These are phyloP conservation scores for Lichenothelia convexa DNA, from an alignment of 495 filamentous ascomycete species.

Conservation along the genomic window DNA sequence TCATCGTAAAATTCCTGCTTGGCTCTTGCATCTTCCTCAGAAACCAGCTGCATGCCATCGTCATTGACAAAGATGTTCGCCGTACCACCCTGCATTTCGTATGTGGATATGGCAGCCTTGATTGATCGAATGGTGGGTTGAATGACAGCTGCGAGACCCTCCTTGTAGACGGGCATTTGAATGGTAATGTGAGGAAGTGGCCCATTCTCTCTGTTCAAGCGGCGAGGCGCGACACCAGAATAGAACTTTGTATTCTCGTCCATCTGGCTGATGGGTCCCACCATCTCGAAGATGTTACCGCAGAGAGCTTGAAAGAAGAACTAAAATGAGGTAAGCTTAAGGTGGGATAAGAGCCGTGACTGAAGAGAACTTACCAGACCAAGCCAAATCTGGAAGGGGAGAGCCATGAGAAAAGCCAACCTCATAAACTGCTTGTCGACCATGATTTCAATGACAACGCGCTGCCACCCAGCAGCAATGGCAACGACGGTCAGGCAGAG, in stretches of 20 bases:
- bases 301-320: slow-evolving; percentile 46
- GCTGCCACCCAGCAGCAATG: slow-evolving; percentile 36
- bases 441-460: slow-evolving; percentile 32
- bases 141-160: slow-evolving; percentile 44
- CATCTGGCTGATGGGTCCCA: slow-evolving; percentile 41
- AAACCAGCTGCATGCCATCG: slow-evolving; percentile 27
- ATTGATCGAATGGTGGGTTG: slow-evolving; percentile 41
- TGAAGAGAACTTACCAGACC: slow-evolving; percentile 28
- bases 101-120: slow-evolving; percentile 46
- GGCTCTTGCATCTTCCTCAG: slow-evolving; percentile 33
- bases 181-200: slow-evolving; percentile 50
- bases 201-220: slow-evolving; percentile 25
- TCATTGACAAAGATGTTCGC: slow-evolving; percentile 33
- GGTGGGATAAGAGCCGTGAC: neutral
- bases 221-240: slow-evolving; percentile 33
- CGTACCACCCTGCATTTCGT: slow-evolving; percentile 38
- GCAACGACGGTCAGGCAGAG: slow-evolving; percentile 31
- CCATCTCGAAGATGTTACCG: slow-evolving; percentile 35
- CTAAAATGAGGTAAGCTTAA: slow-evolving; percentile 12
- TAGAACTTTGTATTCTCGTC: slow-evolving; percentile 40
- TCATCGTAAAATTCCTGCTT: slow-evolving; percentile 38
- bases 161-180: slow-evolving; percentile 62
- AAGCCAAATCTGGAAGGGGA: slow-evolving; percentile 36
- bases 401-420: slow-evolving; percentile 27
- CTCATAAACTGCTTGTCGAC: slow-evolving; percentile 32